A percentile compares a stretch with the other conserved stretches of the same genome.
Conservation (phyloP, 225 moss, liverwort and hornwort species). For the Climacium dendroides region DNA sequence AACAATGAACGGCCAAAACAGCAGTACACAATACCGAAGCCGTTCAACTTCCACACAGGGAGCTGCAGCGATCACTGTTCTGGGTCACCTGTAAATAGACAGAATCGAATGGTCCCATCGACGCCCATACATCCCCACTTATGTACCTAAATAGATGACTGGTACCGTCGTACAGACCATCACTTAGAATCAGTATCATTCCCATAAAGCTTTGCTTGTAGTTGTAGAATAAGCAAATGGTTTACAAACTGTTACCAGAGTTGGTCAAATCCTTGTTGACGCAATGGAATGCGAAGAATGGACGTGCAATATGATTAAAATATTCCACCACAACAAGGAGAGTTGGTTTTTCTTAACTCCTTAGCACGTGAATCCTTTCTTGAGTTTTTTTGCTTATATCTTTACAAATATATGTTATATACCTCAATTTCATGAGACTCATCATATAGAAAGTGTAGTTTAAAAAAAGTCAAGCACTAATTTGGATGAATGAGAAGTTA, state of each 20-base stretch:
- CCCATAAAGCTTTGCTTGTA: background rate
- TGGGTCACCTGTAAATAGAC: background rate
- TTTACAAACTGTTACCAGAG: background rate
- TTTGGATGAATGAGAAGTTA: background rate
- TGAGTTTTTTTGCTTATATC: background rate
- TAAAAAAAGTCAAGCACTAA: background rate
- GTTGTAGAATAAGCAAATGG: background rate
- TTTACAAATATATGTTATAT: background rate
- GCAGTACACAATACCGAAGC: constrained; percentile 86
- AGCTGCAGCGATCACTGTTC: constrained; percentile 5
- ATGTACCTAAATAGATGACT: background rate
- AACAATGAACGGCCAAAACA: constrained; percentile 32
- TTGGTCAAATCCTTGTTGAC: constrained; percentile 24
- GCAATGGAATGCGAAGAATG: background rate
- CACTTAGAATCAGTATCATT: background rate
- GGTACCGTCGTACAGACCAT: background rate
- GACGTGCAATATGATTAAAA: background rate
- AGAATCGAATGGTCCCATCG: background rate
- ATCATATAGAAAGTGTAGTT: background rate
- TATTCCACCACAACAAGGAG: background rate
- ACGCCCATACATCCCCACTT: constrained; percentile 17
- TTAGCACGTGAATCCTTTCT: background rate
- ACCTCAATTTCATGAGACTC: background rate
- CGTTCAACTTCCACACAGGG: constrained; percentile 39
- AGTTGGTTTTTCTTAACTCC: background rate